Percentiles rank a stretch among this genome's conserved stretches.
These are phyloP conservation scores for Aspergillus sp. DNA, from an alignment of 2,329 filamentous ascomycete species.

Conservation along the genomic window DNA sequence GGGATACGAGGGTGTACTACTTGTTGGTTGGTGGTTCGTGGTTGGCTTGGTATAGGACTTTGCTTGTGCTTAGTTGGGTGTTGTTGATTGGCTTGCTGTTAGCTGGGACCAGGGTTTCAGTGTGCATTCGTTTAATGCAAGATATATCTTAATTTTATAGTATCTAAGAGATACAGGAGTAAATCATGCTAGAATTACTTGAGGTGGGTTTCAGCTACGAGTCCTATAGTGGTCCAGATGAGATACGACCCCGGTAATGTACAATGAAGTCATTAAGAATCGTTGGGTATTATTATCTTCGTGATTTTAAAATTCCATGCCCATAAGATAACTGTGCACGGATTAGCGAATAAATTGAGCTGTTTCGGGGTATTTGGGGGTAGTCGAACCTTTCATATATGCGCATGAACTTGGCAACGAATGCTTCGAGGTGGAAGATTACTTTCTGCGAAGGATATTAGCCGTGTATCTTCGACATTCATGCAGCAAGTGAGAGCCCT, in stretches of 20 bases:
- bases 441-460: slow-evolving; percentile 63
- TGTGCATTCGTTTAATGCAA: too few species aligned
- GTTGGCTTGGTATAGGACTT: too few species aligned
- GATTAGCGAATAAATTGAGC: slow-evolving; percentile 34
- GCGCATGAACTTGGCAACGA: slow-evolving; percentile 98
- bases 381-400: slow-evolving; percentile 78
- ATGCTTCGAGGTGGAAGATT: slow-evolving; percentile 97
- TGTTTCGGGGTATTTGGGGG: background rate
- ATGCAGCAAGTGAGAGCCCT: slow-evolving; percentile 23
- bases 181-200: too few species aligned
- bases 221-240: background rate
- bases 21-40: background rate
- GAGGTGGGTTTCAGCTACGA: background rate
- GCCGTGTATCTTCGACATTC: background rate
- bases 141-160: too few species aligned
- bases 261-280: slow-evolving; percentile 33
- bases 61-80: background rate
- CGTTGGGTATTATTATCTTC: slow-evolving; percentile 21
- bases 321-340: slow-evolving; percentile 62
- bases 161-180: too few species aligned
- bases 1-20: background rate
- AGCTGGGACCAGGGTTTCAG: too few species aligned
- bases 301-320: slow-evolving; percentile 66
- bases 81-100: background rate
- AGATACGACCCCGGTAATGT: slow-evolving; percentile 15